Evolutionary conservation across 2,329 filamentous ascomycete genomes (phyloP).

Genomic region (Thelonectria olida): DNA sequence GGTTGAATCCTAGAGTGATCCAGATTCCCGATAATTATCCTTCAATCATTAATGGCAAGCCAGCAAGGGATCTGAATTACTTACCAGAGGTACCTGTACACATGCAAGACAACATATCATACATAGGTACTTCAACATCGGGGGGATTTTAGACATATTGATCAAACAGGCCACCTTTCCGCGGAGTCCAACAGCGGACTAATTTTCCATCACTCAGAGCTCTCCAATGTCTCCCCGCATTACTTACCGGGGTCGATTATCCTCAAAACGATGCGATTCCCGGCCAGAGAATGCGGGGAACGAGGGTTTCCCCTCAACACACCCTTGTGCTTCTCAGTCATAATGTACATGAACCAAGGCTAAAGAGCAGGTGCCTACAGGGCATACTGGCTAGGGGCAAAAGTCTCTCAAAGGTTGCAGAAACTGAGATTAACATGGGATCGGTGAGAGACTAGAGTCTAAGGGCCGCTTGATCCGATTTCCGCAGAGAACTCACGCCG

Average conservation of each 20-base stretch:
- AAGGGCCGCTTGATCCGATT: background rate
- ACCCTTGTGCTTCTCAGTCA: too few relatives aligned
- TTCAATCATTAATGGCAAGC: too few relatives aligned
- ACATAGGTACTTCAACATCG: too few relatives aligned
- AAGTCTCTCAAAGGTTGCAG: background rate
- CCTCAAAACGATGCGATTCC: background rate
- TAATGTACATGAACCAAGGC: background rate
- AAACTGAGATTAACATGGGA: background rate
- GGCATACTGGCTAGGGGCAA: background rate
- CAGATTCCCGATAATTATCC: too few relatives aligned
- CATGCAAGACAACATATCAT: too few relatives aligned
- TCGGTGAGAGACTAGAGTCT: background rate
- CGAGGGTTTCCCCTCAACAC: background rate
- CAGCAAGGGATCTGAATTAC: too few relatives aligned
- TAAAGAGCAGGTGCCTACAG: background rate
- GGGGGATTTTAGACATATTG: background rate
- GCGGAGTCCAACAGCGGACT: background rate
- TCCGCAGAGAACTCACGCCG: background rate
- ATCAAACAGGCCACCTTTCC: background rate
- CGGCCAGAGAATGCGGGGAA: background rate
- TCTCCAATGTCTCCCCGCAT: background rate
- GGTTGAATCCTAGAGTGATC: too few relatives aligned
- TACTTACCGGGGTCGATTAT: background rate
- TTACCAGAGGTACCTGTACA: too few relatives aligned
- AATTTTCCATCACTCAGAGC: background rate